phyloP scores from a whole-genome alignment of 352 stramenopile genomes.

The Pythium diclinum region DNA sequence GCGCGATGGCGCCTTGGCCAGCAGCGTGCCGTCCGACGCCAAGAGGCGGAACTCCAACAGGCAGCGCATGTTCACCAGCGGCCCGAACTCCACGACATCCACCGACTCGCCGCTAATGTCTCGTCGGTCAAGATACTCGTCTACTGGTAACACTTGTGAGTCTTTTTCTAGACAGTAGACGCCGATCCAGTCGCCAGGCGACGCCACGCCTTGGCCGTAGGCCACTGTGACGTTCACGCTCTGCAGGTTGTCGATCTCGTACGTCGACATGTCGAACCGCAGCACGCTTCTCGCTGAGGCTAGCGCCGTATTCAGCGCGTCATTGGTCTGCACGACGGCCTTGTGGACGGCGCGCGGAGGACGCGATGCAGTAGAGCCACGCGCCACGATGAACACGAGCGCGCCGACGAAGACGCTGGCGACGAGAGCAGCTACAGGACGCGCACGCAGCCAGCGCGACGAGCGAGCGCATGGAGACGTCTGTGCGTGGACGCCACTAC shows the following conservation, averaged over 20 bases:
- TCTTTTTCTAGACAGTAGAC: constrained; percentile 39
- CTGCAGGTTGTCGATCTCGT: constrained; percentile 4
- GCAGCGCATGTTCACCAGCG: constrained; percentile 47
- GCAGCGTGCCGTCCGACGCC: constrained; percentile 11
- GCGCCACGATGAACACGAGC: background rate
- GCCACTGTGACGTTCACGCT: constrained; percentile 5
- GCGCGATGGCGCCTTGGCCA: constrained; percentile 4
- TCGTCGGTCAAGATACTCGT: constrained; percentile 25
- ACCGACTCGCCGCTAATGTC: background rate
- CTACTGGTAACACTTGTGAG: background rate
- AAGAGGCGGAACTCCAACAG: constrained; percentile 36
- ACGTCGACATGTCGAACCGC: constrained; percentile 8
- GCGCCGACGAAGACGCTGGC: background rate
- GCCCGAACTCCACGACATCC: constrained; percentile 31
- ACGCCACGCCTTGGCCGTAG: background rate
- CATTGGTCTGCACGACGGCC: background rate
- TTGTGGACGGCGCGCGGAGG: background rate
- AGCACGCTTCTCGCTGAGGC: background rate
- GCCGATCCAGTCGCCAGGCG: constrained; percentile 29
- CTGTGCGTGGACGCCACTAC: background rate
- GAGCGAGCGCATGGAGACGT: background rate
- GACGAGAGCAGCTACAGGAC: background rate
- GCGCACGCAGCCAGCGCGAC: background rate
- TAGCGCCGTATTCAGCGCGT: background rate
- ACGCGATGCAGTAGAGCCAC: background rate